These are phyloP conservation scores for Alternaria sp. DNA, from an alignment of 2,329 filamentous ascomycete genomes.

Conservation along the genomic window DNA sequence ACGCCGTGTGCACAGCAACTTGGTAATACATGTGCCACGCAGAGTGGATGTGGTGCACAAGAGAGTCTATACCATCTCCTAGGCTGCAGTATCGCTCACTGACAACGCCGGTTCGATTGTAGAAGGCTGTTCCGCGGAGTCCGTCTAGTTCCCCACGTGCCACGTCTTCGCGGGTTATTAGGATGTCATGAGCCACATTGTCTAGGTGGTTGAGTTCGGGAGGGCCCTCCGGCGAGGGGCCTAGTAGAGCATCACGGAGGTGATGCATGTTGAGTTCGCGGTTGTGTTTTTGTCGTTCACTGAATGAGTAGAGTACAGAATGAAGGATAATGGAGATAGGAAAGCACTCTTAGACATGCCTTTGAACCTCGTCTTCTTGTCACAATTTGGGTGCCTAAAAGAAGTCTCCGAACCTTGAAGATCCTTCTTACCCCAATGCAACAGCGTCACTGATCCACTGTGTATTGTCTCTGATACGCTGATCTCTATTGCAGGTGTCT, in stretches of 20 bases:
- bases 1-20: not conserved
- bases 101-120: not conserved
- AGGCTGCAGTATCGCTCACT: not conserved
- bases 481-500: not conserved
- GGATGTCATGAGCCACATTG: not conserved
- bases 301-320: not conserved
- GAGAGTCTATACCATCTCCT: not conserved
- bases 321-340: not conserved
- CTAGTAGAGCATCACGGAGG: slow-evolving; percentile 3
- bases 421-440: not conserved
- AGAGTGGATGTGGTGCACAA: slow-evolving; percentile 8
- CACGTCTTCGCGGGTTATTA: not conserved
- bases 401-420: not conserved
- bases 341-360: not conserved
- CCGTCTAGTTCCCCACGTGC: not conserved
- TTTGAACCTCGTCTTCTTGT: not conserved
- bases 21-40: slow-evolving; percentile 15
- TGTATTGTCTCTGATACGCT: not conserved
- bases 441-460: not conserved
- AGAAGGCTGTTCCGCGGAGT: not conserved
- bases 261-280: not conserved
- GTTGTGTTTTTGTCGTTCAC: not conserved
- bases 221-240: slow-evolving; percentile 3
- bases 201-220: slow-evolving; percentile 3
- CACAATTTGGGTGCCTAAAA: not conserved